Evolutionary conservation across 2,329 filamentous ascomycete species (phyloP), one percentile per base, ranked within the genome.

Genomic region (Xylariaceae sp.): DNA sequence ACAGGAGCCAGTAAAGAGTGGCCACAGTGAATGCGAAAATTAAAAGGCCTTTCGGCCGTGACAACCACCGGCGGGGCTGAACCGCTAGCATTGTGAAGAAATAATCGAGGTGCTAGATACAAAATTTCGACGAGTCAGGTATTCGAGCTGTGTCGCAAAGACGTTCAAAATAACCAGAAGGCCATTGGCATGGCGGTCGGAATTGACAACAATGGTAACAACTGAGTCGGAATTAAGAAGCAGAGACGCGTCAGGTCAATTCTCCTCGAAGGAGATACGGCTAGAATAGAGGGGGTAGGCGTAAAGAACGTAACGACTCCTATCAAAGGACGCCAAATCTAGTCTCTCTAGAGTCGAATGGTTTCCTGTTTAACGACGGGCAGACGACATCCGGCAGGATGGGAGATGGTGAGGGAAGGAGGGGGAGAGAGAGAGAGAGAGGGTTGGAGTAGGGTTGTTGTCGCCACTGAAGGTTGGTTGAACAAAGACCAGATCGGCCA

Each of bases 1-100:
- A 73, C 17, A 79, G 60, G 39, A 80, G 61, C 64, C 75, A 78
- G 63, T 80, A 82, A 29, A 78, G 71, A n/a, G 74, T 71, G 17
- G 76, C 62, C 31, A 74, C 66, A 26, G 75, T 75, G 19, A 80
- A 55, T 28, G 70, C 69, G 21, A 79, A 67, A 31, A 80, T 62
- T 8, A 81, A 61, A 26, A 82, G 61, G 34, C 75, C 71, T 66
- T 74, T 77, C 51, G 78, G 76, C 56, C 78, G 72, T 41, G 77
- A 70, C 53, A 76, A 69, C 61, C 70, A 66, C 43, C 70, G 68
- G 49, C 70, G 70, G 29, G 70, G 69, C 58, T 69, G 66, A 24
- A 70, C 66, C 29, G 70, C 67, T 49, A 72, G 58, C 71, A 74
- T 73, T 68, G 60, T 63, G 45, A 37, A 57, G 28, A 45, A 44